Conservation (phyloP, 352 stramenopile species). For the Globisporangium radiosum region DNA sequence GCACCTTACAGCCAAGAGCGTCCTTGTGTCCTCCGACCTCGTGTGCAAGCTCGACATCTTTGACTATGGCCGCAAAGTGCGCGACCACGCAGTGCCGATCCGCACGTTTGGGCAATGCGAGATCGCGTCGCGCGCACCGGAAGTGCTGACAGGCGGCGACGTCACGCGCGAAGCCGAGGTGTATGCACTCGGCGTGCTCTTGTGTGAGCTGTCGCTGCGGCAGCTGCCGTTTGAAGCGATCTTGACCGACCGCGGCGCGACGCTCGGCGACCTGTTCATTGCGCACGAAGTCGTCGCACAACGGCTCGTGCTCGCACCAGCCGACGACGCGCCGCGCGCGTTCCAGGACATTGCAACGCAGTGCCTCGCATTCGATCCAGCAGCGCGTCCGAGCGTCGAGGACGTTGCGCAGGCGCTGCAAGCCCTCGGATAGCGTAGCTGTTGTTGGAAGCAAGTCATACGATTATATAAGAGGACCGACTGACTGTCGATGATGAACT, state of each 20-base stretch:
- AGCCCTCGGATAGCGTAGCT: not conserved
- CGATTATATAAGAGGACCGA: not conserved
- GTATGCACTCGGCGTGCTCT: constrained; percentile 64
- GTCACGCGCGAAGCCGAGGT: constrained; percentile 50
- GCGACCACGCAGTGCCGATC: constrained; percentile 34
- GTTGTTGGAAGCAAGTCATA: not conserved
- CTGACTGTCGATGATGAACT: no score
- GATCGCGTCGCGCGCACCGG: constrained; percentile 45
- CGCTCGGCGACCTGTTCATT: constrained; percentile 60
- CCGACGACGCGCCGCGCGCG: constrained; percentile 33
- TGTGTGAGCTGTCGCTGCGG: constrained; percentile 61
- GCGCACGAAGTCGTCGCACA: constrained; percentile 39
- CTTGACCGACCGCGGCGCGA: constrained; percentile 33
- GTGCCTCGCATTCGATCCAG: constrained; percentile 47
- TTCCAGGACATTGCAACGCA: constrained; percentile 33
- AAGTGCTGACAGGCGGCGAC: constrained; percentile 43
- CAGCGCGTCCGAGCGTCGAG: constrained; percentile 28
- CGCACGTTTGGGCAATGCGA: constrained; percentile 47
- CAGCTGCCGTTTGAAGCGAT: constrained; percentile 39
- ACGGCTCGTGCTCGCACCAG: constrained; percentile 30
- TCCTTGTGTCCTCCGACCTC: constrained; percentile 46
- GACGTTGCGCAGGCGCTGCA: constrained; percentile 29
- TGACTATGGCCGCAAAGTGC: constrained; percentile 46
- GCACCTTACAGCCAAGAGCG: constrained; percentile 51
- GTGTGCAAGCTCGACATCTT: constrained; percentile 77